Conservation (phyloP, 345 rosid genomes). For the Nephelium lappaceum region DNA sequence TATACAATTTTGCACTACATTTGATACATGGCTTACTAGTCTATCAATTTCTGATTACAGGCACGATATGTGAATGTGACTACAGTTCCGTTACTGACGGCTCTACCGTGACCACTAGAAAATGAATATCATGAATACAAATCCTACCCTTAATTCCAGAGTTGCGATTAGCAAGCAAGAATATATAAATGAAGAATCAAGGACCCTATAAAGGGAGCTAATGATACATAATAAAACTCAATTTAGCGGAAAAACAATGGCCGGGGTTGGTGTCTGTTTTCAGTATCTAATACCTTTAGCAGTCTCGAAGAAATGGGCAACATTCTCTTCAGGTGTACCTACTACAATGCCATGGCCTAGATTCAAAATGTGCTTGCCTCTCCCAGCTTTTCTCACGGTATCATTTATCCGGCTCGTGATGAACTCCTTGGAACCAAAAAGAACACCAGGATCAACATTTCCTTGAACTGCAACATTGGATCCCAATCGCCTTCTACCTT, state of each 20-base stretch:
- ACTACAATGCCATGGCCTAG: slow-evolving; percentile 95
- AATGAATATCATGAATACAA: not conserved
- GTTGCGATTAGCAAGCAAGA: not conserved
- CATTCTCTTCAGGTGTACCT: slow-evolving; percentile 95
- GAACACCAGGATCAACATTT: slow-evolving; percentile 90
- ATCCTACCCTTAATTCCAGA: not conserved
- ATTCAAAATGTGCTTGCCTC: slow-evolving; percentile 81
- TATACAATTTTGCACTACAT: not conserved
- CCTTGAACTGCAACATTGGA: slow-evolving; percentile 85
- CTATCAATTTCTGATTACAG: not conserved
- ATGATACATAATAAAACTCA: slow-evolving; percentile 22
- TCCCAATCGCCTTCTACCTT: slow-evolving; percentile 87
- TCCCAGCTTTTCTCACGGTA: slow-evolving; percentile 89
- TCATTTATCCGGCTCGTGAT: slow-evolving; percentile 82
- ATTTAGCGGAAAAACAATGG: slow-evolving; percentile 3
- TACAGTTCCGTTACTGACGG: not conserved
- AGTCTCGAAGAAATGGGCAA: slow-evolving; percentile 91
- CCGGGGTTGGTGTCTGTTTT: not conserved
- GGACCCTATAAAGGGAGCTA: not conserved
- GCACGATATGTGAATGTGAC: not conserved
- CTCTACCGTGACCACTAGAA: not conserved
- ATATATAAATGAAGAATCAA: slow-evolving; percentile 9
- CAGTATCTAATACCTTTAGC: slow-evolving; percentile 80
- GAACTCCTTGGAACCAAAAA: slow-evolving; percentile 88
- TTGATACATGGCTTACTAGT: not conserved